These are phyloP conservation scores for Elongisporangium undulatum DNA, from an alignment of 352 stramenopile species.

Conservation along the genomic window DNA sequence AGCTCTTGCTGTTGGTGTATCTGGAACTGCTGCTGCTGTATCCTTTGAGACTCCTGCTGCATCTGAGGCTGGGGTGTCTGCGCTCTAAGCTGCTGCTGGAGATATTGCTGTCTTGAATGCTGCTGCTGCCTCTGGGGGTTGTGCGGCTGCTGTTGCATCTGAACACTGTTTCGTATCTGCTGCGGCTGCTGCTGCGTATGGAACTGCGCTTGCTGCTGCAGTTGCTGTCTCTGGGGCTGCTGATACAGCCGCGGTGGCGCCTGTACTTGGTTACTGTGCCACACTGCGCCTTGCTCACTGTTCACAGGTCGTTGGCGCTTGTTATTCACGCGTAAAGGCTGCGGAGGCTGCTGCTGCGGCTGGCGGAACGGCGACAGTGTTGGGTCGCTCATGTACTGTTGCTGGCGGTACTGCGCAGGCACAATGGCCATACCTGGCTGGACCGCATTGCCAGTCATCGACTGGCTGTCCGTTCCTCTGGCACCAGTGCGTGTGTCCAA, in stretches of 20 bases:
- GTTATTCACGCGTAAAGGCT: not conserved
- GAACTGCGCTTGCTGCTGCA: conserved; percentile 3
- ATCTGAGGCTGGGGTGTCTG: conserved; percentile 1
- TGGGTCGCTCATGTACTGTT: not conserved
- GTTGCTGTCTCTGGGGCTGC: conserved; percentile 6
- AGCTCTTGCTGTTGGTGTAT: conserved; percentile 11
- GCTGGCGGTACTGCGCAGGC: not conserved
- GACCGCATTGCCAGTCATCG: not conserved
- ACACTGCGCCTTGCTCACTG: conserved; percentile 1
- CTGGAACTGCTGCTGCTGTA: conserved; percentile 11
- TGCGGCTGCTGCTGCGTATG: conserved; percentile 1
- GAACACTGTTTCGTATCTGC: not conserved
- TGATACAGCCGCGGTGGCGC: conserved; percentile 1
- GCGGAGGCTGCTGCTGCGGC: not conserved
- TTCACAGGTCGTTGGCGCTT: not conserved
- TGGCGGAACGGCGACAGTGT: not conserved
- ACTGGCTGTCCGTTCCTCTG: not conserved
- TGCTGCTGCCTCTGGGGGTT: conserved; percentile 13
- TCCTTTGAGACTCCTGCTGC: not conserved
- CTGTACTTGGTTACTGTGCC: conserved; percentile 13
- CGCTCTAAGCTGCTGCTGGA: conserved; percentile 3
- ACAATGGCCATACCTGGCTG: not conserved
- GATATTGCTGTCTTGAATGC: conserved; percentile 10
- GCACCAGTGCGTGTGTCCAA: not conserved
- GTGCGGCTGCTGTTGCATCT: conserved; percentile 2